A percentile compares a stretch with the other conserved stretches of the same genome.
Conservation (phyloP, 305 asterid species). For the Rubia balearica region DNA sequence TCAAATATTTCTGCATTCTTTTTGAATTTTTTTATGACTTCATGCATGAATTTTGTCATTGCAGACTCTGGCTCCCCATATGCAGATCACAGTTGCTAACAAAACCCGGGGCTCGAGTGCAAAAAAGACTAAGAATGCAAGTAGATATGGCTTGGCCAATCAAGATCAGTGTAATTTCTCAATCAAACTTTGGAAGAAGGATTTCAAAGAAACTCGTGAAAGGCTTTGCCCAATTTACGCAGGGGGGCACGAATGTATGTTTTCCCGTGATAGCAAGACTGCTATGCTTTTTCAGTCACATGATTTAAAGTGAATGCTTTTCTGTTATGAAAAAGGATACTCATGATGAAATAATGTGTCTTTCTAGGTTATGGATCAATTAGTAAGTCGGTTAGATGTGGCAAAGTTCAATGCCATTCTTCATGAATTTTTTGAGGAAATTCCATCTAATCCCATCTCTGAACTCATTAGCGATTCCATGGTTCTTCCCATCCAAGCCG, state of each 20-base stretch:
- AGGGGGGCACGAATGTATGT: conserved; percentile 56
- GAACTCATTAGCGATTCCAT: conserved; percentile 75
- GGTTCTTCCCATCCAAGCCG: conserved; percentile 85
- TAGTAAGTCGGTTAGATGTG: conserved; percentile 76
- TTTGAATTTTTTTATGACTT: conserved; percentile 13
- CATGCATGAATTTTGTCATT: conserved; percentile 6
- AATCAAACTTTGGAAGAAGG: conserved; percentile 87
- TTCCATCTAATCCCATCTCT: conserved; percentile 95
- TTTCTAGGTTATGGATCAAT: conserved; percentile 79
- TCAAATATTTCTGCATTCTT: conserved; percentile 9
- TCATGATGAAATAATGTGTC: not conserved
- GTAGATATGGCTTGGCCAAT: conserved; percentile 42
- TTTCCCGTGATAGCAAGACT: conserved; percentile 59
- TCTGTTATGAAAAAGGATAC: not conserved
- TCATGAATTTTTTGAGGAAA: conserved; percentile 71
- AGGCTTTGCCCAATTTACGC: conserved; percentile 84
- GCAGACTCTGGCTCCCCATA: conserved; percentile 79
- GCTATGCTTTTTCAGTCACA: conserved; percentile 31
- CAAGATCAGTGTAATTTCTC: conserved; percentile 62
- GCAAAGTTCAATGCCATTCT: conserved; percentile 96
- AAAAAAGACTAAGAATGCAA: conserved; percentile 33
- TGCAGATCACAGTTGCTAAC: conserved; percentile 58
- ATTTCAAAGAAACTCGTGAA: conserved; percentile 79
- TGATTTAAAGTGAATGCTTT: not conserved
- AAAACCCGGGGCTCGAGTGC: conserved; percentile 28